Percentiles rank a stretch among this genome's conserved stretches.
phyloP scores from a whole-genome alignment of 306 rosid species.

The Vigna trinervia region DNA sequence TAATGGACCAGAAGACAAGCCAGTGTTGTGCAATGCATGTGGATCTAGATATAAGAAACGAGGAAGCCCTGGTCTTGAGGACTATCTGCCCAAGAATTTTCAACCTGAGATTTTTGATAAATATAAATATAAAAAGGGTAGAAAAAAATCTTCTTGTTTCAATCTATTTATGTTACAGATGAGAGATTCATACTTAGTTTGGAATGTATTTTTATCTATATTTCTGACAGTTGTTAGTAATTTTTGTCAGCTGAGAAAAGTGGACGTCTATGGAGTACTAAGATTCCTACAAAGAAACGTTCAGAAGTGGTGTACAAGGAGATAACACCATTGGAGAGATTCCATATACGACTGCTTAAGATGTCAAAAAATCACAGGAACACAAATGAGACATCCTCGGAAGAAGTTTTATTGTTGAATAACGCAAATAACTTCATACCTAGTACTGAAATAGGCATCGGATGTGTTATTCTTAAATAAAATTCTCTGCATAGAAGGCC shows the following conservation, averaged over 20 bases:
- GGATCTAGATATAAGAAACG: not conserved
- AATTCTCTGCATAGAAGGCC: not conserved
- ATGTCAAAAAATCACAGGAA: not conserved
- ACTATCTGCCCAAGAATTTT: constrained; percentile 20
- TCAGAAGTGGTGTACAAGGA: not conserved
- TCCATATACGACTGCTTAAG: not conserved
- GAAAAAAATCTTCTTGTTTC: not conserved
- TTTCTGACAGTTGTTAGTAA: not conserved
- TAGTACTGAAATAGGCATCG: constrained; percentile 43
- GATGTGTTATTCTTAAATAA: constrained; percentile 21
- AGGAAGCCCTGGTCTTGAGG: not conserved
- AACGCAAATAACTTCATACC: constrained; percentile 35
- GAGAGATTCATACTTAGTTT: not conserved
- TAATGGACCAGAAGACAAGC: not conserved
- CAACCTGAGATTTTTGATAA: not conserved
- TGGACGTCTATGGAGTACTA: not conserved
- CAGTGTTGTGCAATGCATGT: not conserved
- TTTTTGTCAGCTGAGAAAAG: not conserved
- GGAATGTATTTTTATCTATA: not conserved
- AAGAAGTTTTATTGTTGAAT: not conserved
- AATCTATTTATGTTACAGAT: not conserved
- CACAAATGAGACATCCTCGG: not conserved
- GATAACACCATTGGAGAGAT: not conserved
- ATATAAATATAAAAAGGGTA: not conserved
- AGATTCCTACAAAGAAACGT: not conserved